phyloP scores from a whole-genome alignment of 495 filamentous ascomycete genomes.

The Penicillium psychrofluorescens region DNA sequence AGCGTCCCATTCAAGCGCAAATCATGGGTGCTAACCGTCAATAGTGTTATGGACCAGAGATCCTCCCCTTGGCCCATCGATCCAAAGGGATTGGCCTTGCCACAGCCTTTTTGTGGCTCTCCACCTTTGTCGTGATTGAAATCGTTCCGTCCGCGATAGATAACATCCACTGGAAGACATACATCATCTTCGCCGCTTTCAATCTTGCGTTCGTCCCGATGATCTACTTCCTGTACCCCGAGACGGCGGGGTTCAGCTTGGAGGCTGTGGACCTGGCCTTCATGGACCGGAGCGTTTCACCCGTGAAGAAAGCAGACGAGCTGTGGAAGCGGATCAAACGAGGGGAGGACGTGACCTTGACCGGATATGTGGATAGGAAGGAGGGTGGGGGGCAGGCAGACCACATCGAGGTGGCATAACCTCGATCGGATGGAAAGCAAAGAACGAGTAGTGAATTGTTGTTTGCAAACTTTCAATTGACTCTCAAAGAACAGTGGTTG shows the following conservation, averaged over 20 bases:
- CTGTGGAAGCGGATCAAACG: constrained; percentile 4
- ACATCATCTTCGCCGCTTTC: constrained; percentile 31
- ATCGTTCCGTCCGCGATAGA: constrained; percentile 12
- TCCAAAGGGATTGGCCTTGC: constrained; percentile 13
- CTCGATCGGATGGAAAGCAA: too few species aligned
- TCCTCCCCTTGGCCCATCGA: constrained; percentile 13
- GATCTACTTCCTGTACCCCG: constrained; percentile 23
- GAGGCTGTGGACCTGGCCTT: constrained; percentile 20
- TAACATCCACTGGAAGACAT: constrained; percentile 22
- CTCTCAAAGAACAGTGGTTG: too few species aligned
- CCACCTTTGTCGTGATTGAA: constrained; percentile 17
- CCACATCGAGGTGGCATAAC: constrained; percentile 1
- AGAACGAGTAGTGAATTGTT: too few species aligned
- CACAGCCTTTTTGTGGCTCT: constrained; percentile 11
- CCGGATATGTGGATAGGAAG: constrained; percentile 1
- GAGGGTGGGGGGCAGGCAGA: not conserved
- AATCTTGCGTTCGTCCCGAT: constrained; percentile 29
- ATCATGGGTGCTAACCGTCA: not conserved
- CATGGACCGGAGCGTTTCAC: constrained; percentile 4
- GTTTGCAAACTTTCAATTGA: too few species aligned
- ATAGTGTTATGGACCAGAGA: constrained; percentile 15
- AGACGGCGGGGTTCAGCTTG: constrained; percentile 19
- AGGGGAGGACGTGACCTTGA: constrained; percentile 7
- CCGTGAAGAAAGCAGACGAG: constrained; percentile 10
- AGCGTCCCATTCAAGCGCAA: not conserved